Base-by-base conservation (phyloP, 192 early-diverging fungal species). In the Gonapodya sp. region DNA sequence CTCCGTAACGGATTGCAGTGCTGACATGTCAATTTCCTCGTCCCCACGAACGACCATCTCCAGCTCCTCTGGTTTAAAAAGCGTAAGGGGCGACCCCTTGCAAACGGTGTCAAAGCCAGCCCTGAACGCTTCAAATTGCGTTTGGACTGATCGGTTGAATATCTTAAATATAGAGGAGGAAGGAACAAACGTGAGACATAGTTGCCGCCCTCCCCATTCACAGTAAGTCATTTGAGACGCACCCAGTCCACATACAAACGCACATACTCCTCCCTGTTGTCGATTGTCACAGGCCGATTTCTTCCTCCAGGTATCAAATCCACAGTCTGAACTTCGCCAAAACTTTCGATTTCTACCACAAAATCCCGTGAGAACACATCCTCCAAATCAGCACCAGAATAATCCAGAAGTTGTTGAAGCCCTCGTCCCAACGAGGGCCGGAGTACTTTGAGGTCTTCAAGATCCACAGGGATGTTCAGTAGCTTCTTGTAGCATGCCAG, bases 31-130 rank as follows among this genome's bases (percentile, higher is more conserved):
- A 36, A 98, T 85, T 75, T 94, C 90, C 1, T 92, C 89, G 75
- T 93, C 91, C 32, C 96, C 96, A 73, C 96, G 94, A 1, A 98
- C 92, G 1, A 96, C 84, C 79, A 94, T 90, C 83, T 96, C 94
- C 2, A 98, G 86, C 85, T 98, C 96, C 80, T 96, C 94, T 0
- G 93, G 84, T 95, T 95, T 77, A 34, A 77, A 34, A 16, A 77
- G 75, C 8, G 75, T 77, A 16, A 77, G 31, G 8, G 75, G 75
- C 2, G 75, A 77, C 36, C 97, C 93, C 34, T 94, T 91, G 81
- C 95, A 93, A 0, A 98, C 94, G 35, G 92, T 87, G 73, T 94
- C 88, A 80, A 98, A 94, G 0, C 96, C 96, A 35, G 91, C 86
- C 78, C 88, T 87, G 84, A 98, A 97, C n/a, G 93, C 93, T 72